Conservation (phyloP, 257 asterid species). For the Avicennia marina region DNA sequence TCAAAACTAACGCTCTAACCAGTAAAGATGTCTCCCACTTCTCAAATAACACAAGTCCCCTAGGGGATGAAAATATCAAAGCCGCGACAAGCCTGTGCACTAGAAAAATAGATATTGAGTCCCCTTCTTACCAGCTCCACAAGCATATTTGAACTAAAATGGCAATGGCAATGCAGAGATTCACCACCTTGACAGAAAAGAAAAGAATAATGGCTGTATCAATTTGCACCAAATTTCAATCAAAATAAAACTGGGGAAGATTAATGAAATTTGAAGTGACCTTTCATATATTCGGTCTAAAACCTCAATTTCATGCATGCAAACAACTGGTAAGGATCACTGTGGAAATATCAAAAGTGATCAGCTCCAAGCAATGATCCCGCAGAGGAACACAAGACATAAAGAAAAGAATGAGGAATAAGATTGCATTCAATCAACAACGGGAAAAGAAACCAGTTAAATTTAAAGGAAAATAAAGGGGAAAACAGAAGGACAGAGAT, state of each 20-base stretch:
- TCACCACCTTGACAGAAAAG: no score
- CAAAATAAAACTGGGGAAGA: neutral
- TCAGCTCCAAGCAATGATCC: neutral
- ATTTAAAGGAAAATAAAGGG: no score
- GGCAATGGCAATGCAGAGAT: neutral
- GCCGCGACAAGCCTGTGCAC: no score
- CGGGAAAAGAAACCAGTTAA: neutral
- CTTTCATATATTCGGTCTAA: neutral
- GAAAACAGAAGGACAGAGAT: neutral
- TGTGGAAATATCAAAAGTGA: neutral
- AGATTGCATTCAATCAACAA: neutral
- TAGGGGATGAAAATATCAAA: no score
- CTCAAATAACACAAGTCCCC: neutral
- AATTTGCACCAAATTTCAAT: neutral
- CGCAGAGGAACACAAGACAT: neutral
- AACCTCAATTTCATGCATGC: neutral
- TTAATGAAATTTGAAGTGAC: neutral
- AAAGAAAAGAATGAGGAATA: no score
- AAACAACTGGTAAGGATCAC: neutral
- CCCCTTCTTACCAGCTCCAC: neutral
- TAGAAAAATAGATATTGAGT: neutral
- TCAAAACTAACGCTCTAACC: no score
- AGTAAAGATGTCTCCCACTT: neutral
- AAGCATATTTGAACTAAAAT: neutral
- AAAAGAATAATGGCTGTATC: neutral